These are phyloP conservation scores for Akanthomyces dipterigenus DNA, from an alignment of 2,329 filamentous ascomycete genomes.

Conservation along the genomic window DNA sequence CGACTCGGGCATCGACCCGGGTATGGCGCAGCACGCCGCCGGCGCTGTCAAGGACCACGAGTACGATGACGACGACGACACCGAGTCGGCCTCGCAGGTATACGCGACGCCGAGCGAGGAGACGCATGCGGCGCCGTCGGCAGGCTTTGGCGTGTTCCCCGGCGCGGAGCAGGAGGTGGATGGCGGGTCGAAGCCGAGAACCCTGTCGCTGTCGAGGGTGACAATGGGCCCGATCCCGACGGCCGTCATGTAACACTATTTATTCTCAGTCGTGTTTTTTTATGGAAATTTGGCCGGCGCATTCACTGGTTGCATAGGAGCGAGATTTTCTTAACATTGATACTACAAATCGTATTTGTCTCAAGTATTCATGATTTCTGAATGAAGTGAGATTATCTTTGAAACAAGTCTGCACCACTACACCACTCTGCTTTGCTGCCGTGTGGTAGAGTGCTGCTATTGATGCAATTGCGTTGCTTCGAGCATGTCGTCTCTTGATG, in stretches of 20 bases:
- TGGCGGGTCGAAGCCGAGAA: slow-evolving; percentile 44
- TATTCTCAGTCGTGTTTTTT: background rate
- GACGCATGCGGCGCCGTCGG: slow-evolving; percentile 19
- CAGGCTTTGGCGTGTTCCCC: slow-evolving; percentile 17
- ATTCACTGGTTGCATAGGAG: background rate
- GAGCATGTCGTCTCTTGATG: background rate
- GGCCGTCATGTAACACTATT: slow-evolving; percentile 18
- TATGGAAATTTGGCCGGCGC: background rate
- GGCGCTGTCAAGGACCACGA: slow-evolving; percentile 22
- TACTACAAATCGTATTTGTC: background rate
- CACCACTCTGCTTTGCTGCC: no score
- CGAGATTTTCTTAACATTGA: background rate
- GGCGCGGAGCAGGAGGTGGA: slow-evolving; percentile 37
- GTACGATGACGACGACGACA: slow-evolving; percentile 20
- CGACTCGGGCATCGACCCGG: slow-evolving; percentile 4
- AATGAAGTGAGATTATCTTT: background rate
- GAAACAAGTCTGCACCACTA: no score
- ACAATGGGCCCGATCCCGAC: slow-evolving; percentile 33
- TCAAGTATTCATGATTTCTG: background rate
- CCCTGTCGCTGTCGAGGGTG: slow-evolving; percentile 57
- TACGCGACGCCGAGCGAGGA: slow-evolving; percentile 49
- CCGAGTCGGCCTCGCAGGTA: slow-evolving; percentile 39
- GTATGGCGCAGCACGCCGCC: slow-evolving; percentile 13
- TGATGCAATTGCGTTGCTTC: background rate
- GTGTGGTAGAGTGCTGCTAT: background rate